Evolutionary conservation across 176 grass and related monocot species (phyloP), one percentile per base, ranked within the genome.

Genomic region (Oryza longistaminata): DNA sequence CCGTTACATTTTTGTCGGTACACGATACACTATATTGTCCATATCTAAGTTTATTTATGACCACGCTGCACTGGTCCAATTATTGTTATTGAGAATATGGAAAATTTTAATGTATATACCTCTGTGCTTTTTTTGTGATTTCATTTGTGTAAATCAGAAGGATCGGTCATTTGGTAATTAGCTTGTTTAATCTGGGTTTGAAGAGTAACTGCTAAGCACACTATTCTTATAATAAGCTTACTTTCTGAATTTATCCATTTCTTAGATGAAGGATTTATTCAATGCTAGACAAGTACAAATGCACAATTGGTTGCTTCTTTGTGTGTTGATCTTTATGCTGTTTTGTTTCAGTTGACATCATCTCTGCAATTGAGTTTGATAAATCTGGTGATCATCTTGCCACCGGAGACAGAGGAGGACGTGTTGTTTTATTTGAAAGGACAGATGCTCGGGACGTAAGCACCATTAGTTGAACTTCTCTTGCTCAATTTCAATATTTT

Each of bases 361-460:
- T 97, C 70, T 94, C 94, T 58, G 94, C 94, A 80, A 94, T 97
- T 64, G 94, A 97, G 81, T 97, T 97, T 87, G 90, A 97, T 86
- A 97, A 86, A 88, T 94, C 94, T 74, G 94, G 94, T 87, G 92
- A 87, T 79, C 92, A 94, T 97, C 94, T 97, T 84, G 94, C 92
- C 68, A 97, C 94, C 6, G 94, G 94, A 86, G 94, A 97, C 83
- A 93, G 90, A 86, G 94, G 94, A 61, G 94, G 94, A 26, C 92
- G 94, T 48, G 94, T 97, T 65, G 94, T 97, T 78, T 79, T 97
- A 80, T 97, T 97, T 87, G 94, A 97, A 93, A 90, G 91, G 85
- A 90, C 92, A 64, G 94, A 97, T 80, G 81, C 17, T 88, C 67
- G 73, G 68, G 81, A 88, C 88, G 94, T 97, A 94, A 86, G 94